Percentiles rank a stretch among this genome's conserved stretches.
Conservation (phyloP, 148 eudicot species). For the Salicornia ramosissima region DNA sequence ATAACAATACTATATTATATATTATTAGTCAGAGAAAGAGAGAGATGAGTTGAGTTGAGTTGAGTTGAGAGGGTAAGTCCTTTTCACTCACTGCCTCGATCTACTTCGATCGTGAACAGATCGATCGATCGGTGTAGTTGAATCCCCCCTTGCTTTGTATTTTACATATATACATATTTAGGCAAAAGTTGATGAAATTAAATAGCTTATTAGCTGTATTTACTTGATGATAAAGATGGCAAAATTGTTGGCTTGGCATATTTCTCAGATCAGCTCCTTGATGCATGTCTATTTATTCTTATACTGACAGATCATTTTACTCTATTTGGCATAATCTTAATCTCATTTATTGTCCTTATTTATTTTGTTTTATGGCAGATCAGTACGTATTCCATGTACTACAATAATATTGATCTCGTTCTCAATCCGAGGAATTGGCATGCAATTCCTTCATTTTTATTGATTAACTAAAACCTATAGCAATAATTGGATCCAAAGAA, state of each 20-base stretch:
- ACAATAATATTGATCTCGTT: too few species aligned
- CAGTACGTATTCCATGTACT: too few species aligned
- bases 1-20: too few species aligned
- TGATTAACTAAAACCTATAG: too few species aligned
- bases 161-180: slow-evolving; percentile 3
- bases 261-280: too few species aligned
- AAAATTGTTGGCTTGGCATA: slow-evolving; percentile 2
- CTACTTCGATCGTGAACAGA: slow-evolving; percentile 5
- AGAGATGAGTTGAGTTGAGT: not conserved
- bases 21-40: slow-evolving; percentile 16
- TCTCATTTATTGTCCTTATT: not conserved
- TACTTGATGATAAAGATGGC: slow-evolving; percentile 17
- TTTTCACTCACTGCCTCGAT: slow-evolving; percentile 18
- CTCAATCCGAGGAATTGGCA: too few species aligned
- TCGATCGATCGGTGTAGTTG: not conserved
- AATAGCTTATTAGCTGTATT: slow-evolving; percentile 19
- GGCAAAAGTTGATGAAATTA: slow-evolving; percentile 17
- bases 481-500: too few species aligned
- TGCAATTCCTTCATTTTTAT: too few species aligned
- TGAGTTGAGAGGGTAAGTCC: not conserved
- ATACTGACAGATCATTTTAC: not conserved
- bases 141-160: slow-evolving; percentile 15
- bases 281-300: not conserved
- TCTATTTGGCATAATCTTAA: not conserved
- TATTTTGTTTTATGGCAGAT: too few species aligned